These are phyloP conservation scores for Fusarium veterinarium DNA, from an alignment of 2,329 filamentous ascomycete genomes.

Conservation along the genomic window DNA sequence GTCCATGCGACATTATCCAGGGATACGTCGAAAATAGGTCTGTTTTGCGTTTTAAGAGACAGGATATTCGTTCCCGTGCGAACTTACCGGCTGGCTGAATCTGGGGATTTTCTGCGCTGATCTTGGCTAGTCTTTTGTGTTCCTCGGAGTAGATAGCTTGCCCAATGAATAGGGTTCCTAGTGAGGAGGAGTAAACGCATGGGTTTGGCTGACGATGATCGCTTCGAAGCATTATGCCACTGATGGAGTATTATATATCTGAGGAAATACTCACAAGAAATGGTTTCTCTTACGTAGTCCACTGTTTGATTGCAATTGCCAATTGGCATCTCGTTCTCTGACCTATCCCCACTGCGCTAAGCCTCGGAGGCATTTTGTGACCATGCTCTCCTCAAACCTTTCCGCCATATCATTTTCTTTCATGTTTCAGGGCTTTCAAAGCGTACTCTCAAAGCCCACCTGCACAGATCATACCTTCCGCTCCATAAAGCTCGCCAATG, in stretches of 20 bases:
- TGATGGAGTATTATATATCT: neutral
- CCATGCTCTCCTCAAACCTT: constrained; percentile 2
- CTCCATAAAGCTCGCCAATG: neutral
- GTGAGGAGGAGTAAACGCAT: neutral
- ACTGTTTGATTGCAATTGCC: neutral
- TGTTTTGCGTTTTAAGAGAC: neutral
- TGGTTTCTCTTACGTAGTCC: neutral
- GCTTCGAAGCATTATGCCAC: too few relatives aligned
- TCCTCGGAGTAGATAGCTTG: neutral
- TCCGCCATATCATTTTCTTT: neutral
- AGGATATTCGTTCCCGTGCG: neutral
- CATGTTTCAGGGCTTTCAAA: neutral
- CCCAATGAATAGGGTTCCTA: neutral
- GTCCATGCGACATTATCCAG: neutral
- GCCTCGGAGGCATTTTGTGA: neutral
- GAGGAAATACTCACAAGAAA: neutral
- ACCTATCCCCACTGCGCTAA: neutral
- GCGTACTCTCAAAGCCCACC: accelerated
- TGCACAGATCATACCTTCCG: neutral
- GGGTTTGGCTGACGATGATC: neutral
- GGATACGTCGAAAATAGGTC: neutral
- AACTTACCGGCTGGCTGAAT: neutral
- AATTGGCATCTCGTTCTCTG: neutral
- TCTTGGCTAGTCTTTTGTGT: neutral
- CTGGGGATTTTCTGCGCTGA: neutral